Evolutionary conservation across 495 filamentous ascomycete species (phyloP), one percentile per base, ranked within the genome.

Genomic region (Xylaria nigripes): DNA sequence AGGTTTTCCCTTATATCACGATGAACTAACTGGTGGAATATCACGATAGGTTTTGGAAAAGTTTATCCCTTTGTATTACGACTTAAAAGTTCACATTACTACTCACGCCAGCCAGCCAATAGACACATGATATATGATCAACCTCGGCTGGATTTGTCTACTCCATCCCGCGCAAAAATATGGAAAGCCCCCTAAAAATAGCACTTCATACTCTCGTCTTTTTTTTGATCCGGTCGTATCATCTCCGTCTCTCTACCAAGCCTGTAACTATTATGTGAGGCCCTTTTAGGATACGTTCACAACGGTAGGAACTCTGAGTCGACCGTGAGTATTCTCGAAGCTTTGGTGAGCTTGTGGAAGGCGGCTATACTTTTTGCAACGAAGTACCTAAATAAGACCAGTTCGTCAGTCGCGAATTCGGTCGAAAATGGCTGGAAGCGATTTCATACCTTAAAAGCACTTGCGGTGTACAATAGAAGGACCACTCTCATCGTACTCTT

Each of bases 401-500:
- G 4, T 47, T 55, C 60, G 59, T 61, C 60, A 50, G 45, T 42
- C 48, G 40, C 29, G 29, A 30, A 23, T 42, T 16, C 38, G 16
- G 45, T 21, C 22, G 19, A 54, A 6, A 49, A 24, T 46, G 12
- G n/a, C 24, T 6, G 15, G n/a, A 25, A 21, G 13, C 34, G 58
- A 51, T 22, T 40, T 44, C 61, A 62, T 72, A 84, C 83, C 83
- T 95, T 96, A 96, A 86, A 96, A 96, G 87, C 90, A 98, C 88
- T 98, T 98, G 88, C 93, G 91, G 86, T 98, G 93, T 64, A 98
- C 93, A 71, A 98, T 97, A 65, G 90, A 96, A 66, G 93, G 93
- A 75, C 93, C 93, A 73, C 85, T 90, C 87, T 98, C 93, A 79
- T 98, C 93, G 83, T 97, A 97, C 82, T 97, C 93, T 81, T 98